A percentile compares a stretch with the other conserved stretches of the same genome.
Conservation (phyloP, 768 basidiomycete species). For the Pilatotrama ljubarskyi region DNA sequence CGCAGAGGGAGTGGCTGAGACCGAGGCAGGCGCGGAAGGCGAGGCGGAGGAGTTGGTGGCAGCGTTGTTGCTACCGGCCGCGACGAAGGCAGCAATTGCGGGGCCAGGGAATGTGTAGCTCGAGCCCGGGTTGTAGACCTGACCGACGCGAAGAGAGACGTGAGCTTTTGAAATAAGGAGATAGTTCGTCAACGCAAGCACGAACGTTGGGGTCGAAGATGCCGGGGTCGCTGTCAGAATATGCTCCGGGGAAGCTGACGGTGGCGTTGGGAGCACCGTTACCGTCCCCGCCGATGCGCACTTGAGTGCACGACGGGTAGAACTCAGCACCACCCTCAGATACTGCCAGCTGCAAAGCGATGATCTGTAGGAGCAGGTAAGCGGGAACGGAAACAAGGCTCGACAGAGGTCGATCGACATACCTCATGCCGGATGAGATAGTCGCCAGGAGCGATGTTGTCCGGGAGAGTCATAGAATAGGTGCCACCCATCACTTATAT, state of each 20-base stretch:
- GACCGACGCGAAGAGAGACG: not conserved
- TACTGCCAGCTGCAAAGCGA: conserved; percentile 31
- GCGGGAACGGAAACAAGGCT: not conserved
- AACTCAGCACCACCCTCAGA: conserved; percentile 64
- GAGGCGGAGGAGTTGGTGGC: not conserved
- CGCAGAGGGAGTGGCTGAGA: not conserved
- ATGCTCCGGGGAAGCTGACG: conserved; percentile 71
- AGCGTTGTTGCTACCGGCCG: conserved; percentile 1
- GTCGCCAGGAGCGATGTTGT: conserved; percentile 59
- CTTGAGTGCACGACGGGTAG: conserved; percentile 65
- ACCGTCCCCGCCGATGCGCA: conserved; percentile 54
- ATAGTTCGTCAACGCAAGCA: not conserved
- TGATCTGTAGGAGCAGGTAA: conserved; percentile 21
- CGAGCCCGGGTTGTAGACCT: conserved; percentile 25
- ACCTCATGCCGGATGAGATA: conserved; percentile 75
- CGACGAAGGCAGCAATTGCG: conserved; percentile 19
- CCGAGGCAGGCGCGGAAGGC: not conserved
- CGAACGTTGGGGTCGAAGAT: conserved; percentile 50
- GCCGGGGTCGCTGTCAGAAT: conserved; percentile 68
- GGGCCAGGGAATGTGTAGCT: conserved; percentile 28
- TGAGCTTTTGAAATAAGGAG: not conserved
- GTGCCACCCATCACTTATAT: conserved; percentile 27
- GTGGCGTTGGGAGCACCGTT: conserved; percentile 49
- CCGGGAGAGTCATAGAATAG: conserved; percentile 34
- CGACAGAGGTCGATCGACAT: not conserved